Conservation (phyloP, 129 eudicot genomes). For the Arctium lappa region DNA sequence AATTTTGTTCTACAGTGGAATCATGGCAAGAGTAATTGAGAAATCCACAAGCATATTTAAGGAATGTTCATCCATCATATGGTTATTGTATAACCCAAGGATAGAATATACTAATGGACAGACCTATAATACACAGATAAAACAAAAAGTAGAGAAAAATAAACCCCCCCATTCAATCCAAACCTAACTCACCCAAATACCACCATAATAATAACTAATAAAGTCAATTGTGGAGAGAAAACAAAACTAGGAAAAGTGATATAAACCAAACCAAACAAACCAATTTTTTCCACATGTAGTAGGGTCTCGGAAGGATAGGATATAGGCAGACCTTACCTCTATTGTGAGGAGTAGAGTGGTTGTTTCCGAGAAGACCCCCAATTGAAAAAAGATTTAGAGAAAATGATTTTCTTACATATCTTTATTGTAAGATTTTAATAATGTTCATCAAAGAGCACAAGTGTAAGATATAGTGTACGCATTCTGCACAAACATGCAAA, state of each 20-base stretch:
- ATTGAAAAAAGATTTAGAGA: too few relatives aligned
- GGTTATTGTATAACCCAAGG: neutral
- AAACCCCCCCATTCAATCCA: neutral
- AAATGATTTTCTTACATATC: too few relatives aligned
- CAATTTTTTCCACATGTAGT: too few relatives aligned
- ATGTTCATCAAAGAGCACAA: too few relatives aligned
- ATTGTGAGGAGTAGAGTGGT: too few relatives aligned
- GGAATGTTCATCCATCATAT: too few relatives aligned
- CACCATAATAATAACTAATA: neutral
- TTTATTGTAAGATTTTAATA: too few relatives aligned
- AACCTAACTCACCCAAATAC: neutral
- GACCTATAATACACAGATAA: neutral
- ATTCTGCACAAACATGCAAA: neutral
- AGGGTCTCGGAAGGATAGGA: too few relatives aligned
- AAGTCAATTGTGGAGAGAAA: neutral
- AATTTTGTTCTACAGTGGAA: neutral
- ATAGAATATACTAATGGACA: neutral
- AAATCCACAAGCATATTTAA: neutral
- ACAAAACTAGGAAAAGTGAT: neutral
- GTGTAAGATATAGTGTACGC: neutral
- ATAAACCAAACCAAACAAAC: neutral
- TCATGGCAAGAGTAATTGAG: neutral
- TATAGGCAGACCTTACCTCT: too few relatives aligned
- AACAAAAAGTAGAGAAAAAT: too few relatives aligned
- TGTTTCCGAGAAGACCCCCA: too few relatives aligned